Evolutionary conservation across 345 rosid genomes (phyloP), one percentile per base, ranked within the genome.

Genomic region (Raphanus sativus): DNA sequence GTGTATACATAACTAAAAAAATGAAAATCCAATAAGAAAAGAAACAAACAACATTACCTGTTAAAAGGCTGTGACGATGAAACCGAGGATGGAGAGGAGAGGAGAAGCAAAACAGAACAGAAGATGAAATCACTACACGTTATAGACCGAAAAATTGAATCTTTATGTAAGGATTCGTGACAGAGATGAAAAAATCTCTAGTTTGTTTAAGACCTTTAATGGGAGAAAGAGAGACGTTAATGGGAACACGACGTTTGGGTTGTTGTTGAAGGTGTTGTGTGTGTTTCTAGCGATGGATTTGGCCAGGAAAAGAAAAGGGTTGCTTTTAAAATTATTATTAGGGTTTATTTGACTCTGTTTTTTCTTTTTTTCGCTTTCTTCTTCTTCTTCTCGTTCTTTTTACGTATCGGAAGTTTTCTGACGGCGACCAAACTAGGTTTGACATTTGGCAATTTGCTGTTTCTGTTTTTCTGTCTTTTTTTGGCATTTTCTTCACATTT

Each of bases 391-490:
- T 36, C n/a, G n/a, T n/a, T n/a, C 3, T 2, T 10, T 3, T 36
- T 40, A 40, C n/a, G 48, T 40, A 40, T 40, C n/a, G 4, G 48
- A 40, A 40, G 4, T 29, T 50, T 64, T 26, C 40, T 64, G 75
- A 71, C 76, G n/a, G 67, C 76, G 81, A 70, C 81, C n/a, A 70
- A 55, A 56, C 64, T 70, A 48, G 1, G 4, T 30, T 70, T 65
- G 67, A 77, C 81, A 64, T 56, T 77, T 71, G 76, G 71, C 67
- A 36, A 56, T 64, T 64, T 76, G 7, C 6, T 10, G 70, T 16
- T 69, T 2, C 2, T 11, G 29, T 50, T 34, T 6, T 69, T 48
- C 16, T 13, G 16, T 13, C n/a, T 54, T 9, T 4, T 60, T 62
- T 68, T 60, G 64, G 40, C 63, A 7, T 16, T 68, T 60, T 62